Percentiles rank a stretch among this genome's conserved stretches.
Conservation (phyloP, 75 land plant genomes). For the Cryptomeria japonica region DNA sequence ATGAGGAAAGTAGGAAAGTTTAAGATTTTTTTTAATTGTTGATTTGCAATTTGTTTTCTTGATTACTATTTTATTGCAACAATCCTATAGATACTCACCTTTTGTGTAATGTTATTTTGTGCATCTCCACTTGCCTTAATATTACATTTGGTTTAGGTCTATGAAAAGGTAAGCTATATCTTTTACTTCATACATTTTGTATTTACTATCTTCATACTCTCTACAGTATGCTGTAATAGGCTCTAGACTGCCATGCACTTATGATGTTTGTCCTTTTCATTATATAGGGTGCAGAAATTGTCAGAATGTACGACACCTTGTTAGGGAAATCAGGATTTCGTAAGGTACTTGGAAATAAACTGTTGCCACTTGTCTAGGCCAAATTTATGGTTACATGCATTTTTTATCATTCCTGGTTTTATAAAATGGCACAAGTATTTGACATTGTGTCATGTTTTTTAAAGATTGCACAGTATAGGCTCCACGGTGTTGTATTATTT, state of each 20-base stretch:
- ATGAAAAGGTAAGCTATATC: slow-evolving; percentile 74
- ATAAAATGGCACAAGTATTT: not conserved
- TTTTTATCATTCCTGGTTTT: not conserved
- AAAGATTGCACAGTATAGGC: not conserved
- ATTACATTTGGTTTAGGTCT: slow-evolving; percentile 62
- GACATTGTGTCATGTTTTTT: not conserved
- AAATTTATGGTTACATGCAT: not conserved
- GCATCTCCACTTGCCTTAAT: slow-evolving; percentile 10
- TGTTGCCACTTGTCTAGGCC: not conserved
- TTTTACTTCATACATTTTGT: not conserved
- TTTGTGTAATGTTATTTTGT: slow-evolving; percentile 7
- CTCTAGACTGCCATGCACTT: not conserved
- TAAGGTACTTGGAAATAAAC: slow-evolving; percentile 44
- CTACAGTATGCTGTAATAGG: not conserved
- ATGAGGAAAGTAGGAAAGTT: no score
- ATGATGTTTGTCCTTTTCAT: not conserved
- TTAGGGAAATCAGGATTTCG: slow-evolving; percentile 80
- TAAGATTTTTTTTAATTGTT: not conserved
- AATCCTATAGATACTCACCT: not conserved
- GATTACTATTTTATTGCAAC: not conserved
- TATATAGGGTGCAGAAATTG: slow-evolving; percentile 93
- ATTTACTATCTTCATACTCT: not conserved
- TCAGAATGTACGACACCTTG: slow-evolving; percentile 96
- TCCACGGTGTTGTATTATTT: no score
- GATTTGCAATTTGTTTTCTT: not conserved